Base-by-base conservation (phyloP, 1,284 basidiomycete species). In the Wallemia hederae region DNA sequence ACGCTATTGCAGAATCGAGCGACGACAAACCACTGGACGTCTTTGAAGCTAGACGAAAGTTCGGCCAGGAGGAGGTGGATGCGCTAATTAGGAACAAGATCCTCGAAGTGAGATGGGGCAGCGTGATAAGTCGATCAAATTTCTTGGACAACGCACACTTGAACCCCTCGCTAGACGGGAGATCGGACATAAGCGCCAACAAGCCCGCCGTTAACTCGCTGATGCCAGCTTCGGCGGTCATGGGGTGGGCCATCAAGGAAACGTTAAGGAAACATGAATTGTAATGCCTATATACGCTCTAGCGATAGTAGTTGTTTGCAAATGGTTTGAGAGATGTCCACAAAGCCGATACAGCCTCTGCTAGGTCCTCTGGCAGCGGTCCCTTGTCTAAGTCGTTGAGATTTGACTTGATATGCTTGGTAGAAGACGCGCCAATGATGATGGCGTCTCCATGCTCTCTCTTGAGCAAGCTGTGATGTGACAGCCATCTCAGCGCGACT, bases 1-100 rank as follows among this genome's bases (percentile, higher is more conserved):
- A 77, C 80, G 58, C 83, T 85, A 26, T 81, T 82, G 17, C 79
- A 81, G 75, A 78, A 82, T 64, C 73, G 85, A 19, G 73, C 85
- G 63, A 80, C 80, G 66, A 1, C 25, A 63, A 24, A 27, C 63
- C 80, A 81, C 70, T 86, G 58, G 76, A 80, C 0, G 86, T 86
- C 69, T 86, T 86, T 70, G 71, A 80, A 62, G 74, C 85, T 7
- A 85, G 83, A 66, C 74, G 82, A 29, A 82, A 85, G 68, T 72
- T 85, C 24, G 84, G 84, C 1, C 81, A 82, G 56, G 73, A 77
- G 9, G 81, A 82, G 2, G 81, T 86, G 2, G 84, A 86, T 67
- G 83, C 81, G 22, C 82, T 86, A 80, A 76, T 87, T 26, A 78
- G 79, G 63, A 81, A 79, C 1, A 74, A 79, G 58, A 77, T 85